These are phyloP conservation scores for Blastocystis sp. DNA, from an alignment of 352 stramenopile species.

Conservation along the genomic window DNA sequence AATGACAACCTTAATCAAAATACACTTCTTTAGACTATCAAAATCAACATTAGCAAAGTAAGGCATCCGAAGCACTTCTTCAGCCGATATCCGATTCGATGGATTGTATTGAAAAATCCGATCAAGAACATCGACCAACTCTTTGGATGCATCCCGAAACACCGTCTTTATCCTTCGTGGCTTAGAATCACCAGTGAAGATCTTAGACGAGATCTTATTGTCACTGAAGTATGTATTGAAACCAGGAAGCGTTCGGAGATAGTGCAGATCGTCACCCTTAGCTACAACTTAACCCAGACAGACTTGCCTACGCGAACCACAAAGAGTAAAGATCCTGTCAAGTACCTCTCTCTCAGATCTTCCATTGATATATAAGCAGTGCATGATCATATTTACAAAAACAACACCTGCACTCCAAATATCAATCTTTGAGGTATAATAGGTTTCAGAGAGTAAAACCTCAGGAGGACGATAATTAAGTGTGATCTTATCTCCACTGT, in stretches of 20 bases:
- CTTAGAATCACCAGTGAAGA: constrained; percentile 3
- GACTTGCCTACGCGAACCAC: not conserved
- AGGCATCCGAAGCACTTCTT: not conserved
- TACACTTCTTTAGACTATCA: constrained; percentile 15
- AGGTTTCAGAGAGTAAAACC: constrained; percentile 6
- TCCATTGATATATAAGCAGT: constrained; percentile 70
- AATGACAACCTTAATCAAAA: not conserved
- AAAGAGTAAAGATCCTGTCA: not conserved
- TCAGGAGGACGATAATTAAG: constrained; percentile 59
- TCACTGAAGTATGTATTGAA: constrained; percentile 15
- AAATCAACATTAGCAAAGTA: constrained; percentile 34
- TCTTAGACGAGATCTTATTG: constrained; percentile 1
- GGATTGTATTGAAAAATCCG: constrained; percentile 46
- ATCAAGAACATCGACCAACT: constrained; percentile 18
- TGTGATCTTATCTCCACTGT: constrained; percentile 48
- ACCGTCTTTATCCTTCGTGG: not conserved
- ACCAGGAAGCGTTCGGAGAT: not conserved
- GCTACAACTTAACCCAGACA: not conserved
- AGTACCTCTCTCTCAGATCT: constrained; percentile 31
- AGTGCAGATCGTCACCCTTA: not conserved
- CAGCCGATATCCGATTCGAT: constrained; percentile 33
- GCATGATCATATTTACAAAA: constrained; percentile 44
- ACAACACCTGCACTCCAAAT: constrained; percentile 81
- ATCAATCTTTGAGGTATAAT: constrained; percentile 70
- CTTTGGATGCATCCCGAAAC: not conserved